Evolutionary conservation across 2,329 filamentous ascomycete genomes (phyloP), one percentile per base, ranked within the genome.

Genomic region (Diaporthe helianthi): DNA sequence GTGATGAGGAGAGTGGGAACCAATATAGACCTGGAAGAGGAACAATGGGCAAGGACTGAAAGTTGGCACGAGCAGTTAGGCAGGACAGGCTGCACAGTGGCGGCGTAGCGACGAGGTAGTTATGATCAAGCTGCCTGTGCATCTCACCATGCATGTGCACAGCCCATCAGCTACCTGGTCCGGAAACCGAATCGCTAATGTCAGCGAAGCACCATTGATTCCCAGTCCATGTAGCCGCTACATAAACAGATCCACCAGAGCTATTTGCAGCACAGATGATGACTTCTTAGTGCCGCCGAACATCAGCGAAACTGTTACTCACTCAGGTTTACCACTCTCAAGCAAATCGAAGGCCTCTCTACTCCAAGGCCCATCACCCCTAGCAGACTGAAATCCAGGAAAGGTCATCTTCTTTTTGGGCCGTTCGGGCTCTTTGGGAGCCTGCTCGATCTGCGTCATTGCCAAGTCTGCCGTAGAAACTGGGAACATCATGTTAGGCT

Each of bases 331-430:
- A 75, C 84, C 87, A 74, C 82, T 86, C 46, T 87, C 88, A 71
- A 93, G 86, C 55, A 93, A 75, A 76, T 93, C 90, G 72, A 87
- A 83, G 0, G 90, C 90, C 75, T 92, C 90, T 29, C 83, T 85
- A 73, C 89, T 92, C 90, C 90, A 93, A 0, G 90, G 87, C 3
- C 90, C 90, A 19, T 86, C 72, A 19, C 51, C 81, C 73, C 86
- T 87, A 3, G 82, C 84, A 74, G 81, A 84, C 2, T 79, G 79
- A 68, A 86, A 85, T 1, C 81, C 81, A 12, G 82, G 80, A 69
- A 84, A 75, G n/a, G 70, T 72, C 71, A 72, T 75, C 71, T 67
- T 76, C 53, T 72, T 72, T 49, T 75, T 77, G 2, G 74, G 73
- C 10, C 74, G 71, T 68, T 73, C 61, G 12, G 70, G 61, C 31